phyloP scores from a whole-genome alignment of 371 early-diverging fungal genomes.

The Circinella minor region DNA sequence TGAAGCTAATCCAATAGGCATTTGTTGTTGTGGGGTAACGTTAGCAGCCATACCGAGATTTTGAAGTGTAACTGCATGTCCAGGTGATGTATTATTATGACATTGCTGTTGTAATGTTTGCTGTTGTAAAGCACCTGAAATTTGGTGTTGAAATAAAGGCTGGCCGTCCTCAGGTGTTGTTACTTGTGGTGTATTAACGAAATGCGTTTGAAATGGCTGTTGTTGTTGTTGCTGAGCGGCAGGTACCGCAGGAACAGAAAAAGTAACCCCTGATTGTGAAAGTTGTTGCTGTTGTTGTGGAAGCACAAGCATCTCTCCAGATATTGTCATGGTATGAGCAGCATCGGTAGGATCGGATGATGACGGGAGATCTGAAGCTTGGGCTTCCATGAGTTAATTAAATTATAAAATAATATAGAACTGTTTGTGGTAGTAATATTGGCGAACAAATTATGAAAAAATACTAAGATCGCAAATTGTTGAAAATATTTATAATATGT shows the following conservation, averaged over 20 bases:
- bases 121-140: not conserved
- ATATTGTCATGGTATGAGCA: slow-evolving; percentile 9
- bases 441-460: too few species aligned
- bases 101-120: not conserved
- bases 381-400: slow-evolving; percentile 16
- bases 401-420: not conserved
- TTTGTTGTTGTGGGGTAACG: slow-evolving; percentile 8
- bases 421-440: not conserved
- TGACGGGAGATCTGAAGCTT: slow-evolving; percentile 16
- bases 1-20: not conserved
- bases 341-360: slow-evolving; percentile 16
- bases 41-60: not conserved
- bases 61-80: not conserved
- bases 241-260: slow-evolving; percentile 11
- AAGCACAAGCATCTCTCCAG: slow-evolving; percentile 6
- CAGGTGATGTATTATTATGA: not conserved
- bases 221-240: slow-evolving; percentile 10
- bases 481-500: too few species aligned
- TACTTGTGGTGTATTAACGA: slow-evolving; percentile 14
- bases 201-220: slow-evolving; percentile 9
- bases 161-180: slow-evolving; percentile 23
- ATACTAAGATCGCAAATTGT: too few species aligned
- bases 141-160: slow-evolving; percentile 16
- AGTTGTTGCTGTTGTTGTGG: slow-evolving; percentile 1
- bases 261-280: slow-evolving; percentile 15